Conservation (phyloP, 2,329 filamentous ascomycete species). For the Neonectria coccinea region DNA sequence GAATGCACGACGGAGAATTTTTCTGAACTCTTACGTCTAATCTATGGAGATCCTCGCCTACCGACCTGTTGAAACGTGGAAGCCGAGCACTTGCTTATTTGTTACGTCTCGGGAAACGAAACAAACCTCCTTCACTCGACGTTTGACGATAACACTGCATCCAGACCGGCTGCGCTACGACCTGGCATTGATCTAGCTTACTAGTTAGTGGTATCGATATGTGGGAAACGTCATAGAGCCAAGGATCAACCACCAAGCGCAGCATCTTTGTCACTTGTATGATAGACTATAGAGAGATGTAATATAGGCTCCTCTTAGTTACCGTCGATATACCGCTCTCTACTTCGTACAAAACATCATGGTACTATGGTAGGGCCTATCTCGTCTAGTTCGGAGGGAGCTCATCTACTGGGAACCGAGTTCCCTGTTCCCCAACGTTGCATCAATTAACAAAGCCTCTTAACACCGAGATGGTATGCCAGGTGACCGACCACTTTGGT, state of each 20-base stretch:
- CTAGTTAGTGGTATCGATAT: neutral
- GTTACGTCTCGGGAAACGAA: slow-evolving; percentile 21
- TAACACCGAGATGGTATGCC: slow-evolving; percentile 15
- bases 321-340: slow-evolving; percentile 15
- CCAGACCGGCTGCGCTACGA: slow-evolving; percentile 7
- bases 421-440: neutral
- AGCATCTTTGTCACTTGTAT: neutral
- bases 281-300: slow-evolving; percentile 3
- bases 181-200: slow-evolving; percentile 7
- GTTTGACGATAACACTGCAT: slow-evolving; percentile 20
- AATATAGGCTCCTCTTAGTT: slow-evolving; percentile 17
- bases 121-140: slow-evolving; percentile 20
- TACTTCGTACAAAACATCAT: neutral
- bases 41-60: slow-evolving; percentile 10
- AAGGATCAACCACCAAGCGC: slow-evolving; percentile 3
- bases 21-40: neutral
- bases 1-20: slow-evolving; percentile 19
- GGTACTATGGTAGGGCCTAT: neutral
- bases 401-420: slow-evolving; percentile 1
- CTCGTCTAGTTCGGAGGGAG: neutral
- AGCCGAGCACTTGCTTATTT: slow-evolving; percentile 7
- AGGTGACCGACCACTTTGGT: slow-evolving; percentile 1
- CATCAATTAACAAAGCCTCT: slow-evolving; percentile 12
- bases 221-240: slow-evolving; percentile 1
- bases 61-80: slow-evolving; percentile 13